Evolutionary conservation across 1,284 basidiomycete species (phyloP).

Genomic region (Limonomyces culmigenus): DNA sequence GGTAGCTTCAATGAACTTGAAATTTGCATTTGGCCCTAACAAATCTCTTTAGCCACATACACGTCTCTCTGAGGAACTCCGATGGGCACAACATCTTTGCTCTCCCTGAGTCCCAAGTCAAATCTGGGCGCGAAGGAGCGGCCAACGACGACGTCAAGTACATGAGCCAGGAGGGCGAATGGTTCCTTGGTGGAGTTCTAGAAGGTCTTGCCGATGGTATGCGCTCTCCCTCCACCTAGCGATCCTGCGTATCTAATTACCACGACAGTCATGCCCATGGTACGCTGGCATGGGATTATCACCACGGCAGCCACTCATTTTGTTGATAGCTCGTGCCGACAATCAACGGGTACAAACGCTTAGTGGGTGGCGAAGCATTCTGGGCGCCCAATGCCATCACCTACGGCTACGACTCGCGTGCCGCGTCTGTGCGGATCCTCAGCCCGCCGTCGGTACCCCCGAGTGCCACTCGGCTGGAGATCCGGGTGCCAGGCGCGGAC

Average conservation of each 20-base stretch:
- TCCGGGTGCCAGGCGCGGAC: conserved; percentile 92
- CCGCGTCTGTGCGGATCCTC: conserved; percentile 82
- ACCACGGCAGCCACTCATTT: neutral
- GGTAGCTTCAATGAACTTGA: conserved; percentile 24
- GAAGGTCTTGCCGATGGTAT: conserved; percentile 79
- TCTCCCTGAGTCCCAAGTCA: conserved; percentile 37
- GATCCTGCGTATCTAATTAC: neutral
- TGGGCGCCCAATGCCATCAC: conserved; percentile 91
- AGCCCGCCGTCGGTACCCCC: conserved; percentile 74
- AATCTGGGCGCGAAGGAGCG: conserved; percentile 48
- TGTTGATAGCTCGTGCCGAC: conserved; percentile 65
- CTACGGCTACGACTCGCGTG: conserved; percentile 90
- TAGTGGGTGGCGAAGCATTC: conserved; percentile 87
- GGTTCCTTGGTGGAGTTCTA: conserved; percentile 84
- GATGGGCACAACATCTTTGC: conserved; percentile 71
- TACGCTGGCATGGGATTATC: conserved; percentile 9
- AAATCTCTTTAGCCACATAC: conserved; percentile 57
- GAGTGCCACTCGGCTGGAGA: conserved; percentile 73
- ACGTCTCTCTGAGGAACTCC: conserved; percentile 77
- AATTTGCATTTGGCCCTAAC: neutral
- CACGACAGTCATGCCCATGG: conserved; percentile 42
- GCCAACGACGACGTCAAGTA: conserved; percentile 69
- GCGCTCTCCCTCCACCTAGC: conserved; percentile 8
- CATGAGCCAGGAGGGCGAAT: conserved; percentile 74
- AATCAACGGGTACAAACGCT: conserved; percentile 94